Conservation (phyloP, 768 basidiomycete species). For the Podaxis carcinomalis region DNA sequence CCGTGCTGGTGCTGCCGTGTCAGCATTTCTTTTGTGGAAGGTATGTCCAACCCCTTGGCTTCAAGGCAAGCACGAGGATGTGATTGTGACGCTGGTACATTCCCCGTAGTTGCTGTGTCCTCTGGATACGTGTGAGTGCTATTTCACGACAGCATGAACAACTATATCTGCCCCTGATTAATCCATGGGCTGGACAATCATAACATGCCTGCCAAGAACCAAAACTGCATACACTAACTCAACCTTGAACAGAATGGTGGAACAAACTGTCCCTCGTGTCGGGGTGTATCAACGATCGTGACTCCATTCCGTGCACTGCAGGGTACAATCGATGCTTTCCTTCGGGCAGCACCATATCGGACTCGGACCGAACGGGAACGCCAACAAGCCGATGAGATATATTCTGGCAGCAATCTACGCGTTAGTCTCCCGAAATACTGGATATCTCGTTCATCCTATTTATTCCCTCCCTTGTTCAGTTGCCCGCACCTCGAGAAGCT, state of each 20-base stretch:
- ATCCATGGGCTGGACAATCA: neutral
- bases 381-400: constrained; percentile 79
- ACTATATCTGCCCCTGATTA: neutral
- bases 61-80: neutral
- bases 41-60: constrained; percentile 31
- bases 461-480: constrained; percentile 34
- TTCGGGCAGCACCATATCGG: constrained; percentile 67
- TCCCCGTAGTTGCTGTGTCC: constrained; percentile 60
- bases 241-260: constrained; percentile 63
- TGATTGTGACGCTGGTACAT: constrained; percentile 1
- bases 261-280: constrained; percentile 80
- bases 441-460: neutral
- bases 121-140: constrained; percentile 78
- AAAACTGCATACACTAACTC: constrained; percentile 9
- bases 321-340: constrained; percentile 63
- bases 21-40: constrained; percentile 93
- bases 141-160: neutral
- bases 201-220: neutral
- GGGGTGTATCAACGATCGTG: constrained; percentile 62
- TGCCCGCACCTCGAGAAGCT: constrained; percentile 69
- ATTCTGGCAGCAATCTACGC: constrained; percentile 57
- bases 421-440: constrained; percentile 36
- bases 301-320: constrained; percentile 73
- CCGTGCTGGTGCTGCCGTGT: constrained; percentile 79
- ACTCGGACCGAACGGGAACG: constrained; percentile 67